Evolutionary conservation across 169 alveolate genomes (phyloP).

Genomic region (Cryptosporidium muris): DNA sequence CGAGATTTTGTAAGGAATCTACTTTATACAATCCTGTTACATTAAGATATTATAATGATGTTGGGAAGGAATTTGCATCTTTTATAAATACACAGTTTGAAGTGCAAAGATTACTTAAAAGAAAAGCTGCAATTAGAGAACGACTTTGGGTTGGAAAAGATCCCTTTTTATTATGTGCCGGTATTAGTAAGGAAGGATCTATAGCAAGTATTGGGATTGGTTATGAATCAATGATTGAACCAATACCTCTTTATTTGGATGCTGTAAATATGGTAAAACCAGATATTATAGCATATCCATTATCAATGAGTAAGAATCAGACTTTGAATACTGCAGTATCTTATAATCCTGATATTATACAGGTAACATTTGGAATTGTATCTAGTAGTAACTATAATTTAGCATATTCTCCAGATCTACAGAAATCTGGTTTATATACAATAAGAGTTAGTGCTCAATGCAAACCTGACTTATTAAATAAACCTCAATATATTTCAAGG

Average conservation of each 20-base stretch:
- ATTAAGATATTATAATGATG: slow-evolving; percentile 34
- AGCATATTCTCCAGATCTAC: slow-evolving; percentile 47
- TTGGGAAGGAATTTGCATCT: slow-evolving; percentile 51
- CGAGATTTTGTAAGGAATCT: slow-evolving; percentile 47
- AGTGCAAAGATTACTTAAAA: slow-evolving; percentile 35
- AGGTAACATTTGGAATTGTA: slow-evolving; percentile 8
- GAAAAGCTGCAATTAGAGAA: slow-evolving; percentile 39
- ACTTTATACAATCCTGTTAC: slow-evolving; percentile 53
- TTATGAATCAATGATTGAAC: slow-evolving; percentile 39
- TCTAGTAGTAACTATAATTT: slow-evolving; percentile 53
- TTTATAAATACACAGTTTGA: slow-evolving; percentile 42
- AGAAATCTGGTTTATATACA: slow-evolving; percentile 11
- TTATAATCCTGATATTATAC: slow-evolving; percentile 50
- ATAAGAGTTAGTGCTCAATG: slow-evolving; percentile 65
- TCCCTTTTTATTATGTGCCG: slow-evolving; percentile 43
- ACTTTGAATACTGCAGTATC: slow-evolving; percentile 66
- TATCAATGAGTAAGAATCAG: slow-evolving; percentile 43
- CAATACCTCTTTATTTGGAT: slow-evolving; percentile 50
- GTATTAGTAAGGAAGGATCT: slow-evolving; percentile 41
- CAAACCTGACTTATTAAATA: slow-evolving; percentile 12
- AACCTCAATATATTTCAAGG: slow-evolving; percentile 33
- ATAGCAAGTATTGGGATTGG: slow-evolving; percentile 63
- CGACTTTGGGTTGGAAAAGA: slow-evolving; percentile 62
- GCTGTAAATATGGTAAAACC: slow-evolving; percentile 68
- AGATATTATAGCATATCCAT: slow-evolving; percentile 50